Evolutionary conservation across 306 rosid genomes (phyloP), one percentile per base, ranked within the genome.

Genomic region (Acacia melanoxylon): DNA sequence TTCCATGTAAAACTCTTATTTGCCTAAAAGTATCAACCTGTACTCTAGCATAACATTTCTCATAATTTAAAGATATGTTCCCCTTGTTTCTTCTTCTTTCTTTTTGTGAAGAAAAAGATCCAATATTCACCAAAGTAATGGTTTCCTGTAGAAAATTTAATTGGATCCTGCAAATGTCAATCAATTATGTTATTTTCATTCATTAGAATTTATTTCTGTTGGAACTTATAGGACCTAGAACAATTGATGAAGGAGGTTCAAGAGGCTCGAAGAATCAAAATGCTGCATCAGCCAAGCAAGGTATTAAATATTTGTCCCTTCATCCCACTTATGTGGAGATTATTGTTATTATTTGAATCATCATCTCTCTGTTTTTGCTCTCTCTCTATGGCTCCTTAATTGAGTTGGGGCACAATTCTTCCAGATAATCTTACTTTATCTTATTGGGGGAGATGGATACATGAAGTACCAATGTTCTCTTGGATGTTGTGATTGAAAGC

Each of bases 231-330:
- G 98, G 97, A 94, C 83, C 75, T 92, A 81, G 97, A 94, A 79
- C 94, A 94, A 80, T 78, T 94, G 77, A 94, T 94, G 98, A 94
- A 89, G 92, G 98, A 94, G 88, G 98, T 94, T 85, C 98, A 92
- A 84, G 98, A 94, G 85, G 98, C 97, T 85, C 90, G 97, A 79
- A 86, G 98, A 80, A 94, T 94, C 79, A 94, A 91, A 86, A 92
- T 94, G 98, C 91, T 94, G 85, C 98, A 94, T 86, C 96, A 92
- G 82, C 98, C 98, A 44, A 94, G 98, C 96, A 94, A 91, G 97
- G 98, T 92, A 40, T 73, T 75, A 25, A 68, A 40, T 79, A 46
- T 71, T 29, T 83, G 16, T 19, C 79, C 46, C 46, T 15, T 73
- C 65, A 46, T 58, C 61, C 77, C 49, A 49, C 73, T 17, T 27